Evolutionary conservation across 768 basidiomycete genomes (phyloP).

Genomic region (Pleurotus platypus): DNA sequence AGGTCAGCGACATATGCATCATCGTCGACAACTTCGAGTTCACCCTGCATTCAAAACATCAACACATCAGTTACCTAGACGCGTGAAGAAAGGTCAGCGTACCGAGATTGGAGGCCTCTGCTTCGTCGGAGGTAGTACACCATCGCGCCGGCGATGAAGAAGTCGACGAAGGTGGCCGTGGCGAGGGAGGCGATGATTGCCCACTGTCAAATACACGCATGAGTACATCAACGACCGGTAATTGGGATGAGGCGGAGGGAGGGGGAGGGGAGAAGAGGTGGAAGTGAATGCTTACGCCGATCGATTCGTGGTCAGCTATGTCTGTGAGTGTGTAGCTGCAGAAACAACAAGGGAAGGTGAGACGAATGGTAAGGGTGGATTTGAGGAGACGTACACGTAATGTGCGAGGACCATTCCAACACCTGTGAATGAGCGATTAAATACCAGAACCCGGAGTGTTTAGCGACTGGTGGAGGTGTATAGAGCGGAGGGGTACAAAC

Average conservation of each 20-base stretch:
- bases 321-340: neutral
- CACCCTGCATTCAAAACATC: neutral
- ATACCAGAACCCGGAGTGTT: neutral
- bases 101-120: neutral
- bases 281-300: neutral
- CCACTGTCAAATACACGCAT: neutral
- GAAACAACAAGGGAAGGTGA: no score
- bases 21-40: neutral
- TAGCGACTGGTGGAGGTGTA: neutral
- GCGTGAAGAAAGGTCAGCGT: no score
- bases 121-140: neutral
- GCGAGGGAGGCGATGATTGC: constrained; percentile 3
- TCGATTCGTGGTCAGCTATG: neutral
- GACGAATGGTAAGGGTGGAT: no score
- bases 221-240: neutral
- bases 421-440: neutral
- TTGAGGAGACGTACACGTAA: neutral
- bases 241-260: neutral
- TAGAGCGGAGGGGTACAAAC: neutral
- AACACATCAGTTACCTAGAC: no score
- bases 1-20: neutral
- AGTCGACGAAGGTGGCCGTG: constrained; percentile 2
- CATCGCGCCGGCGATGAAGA: neutral
- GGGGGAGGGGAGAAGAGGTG: neutral
- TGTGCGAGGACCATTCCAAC: constrained; percentile 3